These are phyloP conservation scores for Metarhizium guizhouense DNA, from an alignment of 2,329 filamentous ascomycete species.

Conservation along the genomic window DNA sequence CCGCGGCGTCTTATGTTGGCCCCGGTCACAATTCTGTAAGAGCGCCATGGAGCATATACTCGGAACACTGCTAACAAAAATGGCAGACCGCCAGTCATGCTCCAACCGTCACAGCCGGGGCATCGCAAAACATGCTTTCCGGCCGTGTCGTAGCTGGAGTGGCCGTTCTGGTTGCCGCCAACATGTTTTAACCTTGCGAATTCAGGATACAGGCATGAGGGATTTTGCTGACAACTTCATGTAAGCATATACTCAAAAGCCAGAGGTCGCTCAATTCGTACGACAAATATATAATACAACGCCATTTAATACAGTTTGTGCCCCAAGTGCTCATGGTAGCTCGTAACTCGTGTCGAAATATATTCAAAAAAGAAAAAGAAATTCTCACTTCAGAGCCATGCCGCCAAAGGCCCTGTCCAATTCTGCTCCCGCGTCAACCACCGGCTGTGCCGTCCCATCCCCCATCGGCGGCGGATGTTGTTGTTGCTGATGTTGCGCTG, in stretches of 20 bases:
- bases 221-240: neutral
- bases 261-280: neutral
- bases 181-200: constrained; percentile 9
- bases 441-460: constrained; percentile 5
- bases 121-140: constrained; percentile 1
- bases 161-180: constrained; percentile 4
- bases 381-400: constrained; percentile 25
- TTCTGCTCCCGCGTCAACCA: constrained; percentile 42
- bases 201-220: neutral
- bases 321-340: neutral
- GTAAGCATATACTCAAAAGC: neutral
- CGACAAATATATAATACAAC: neutral
- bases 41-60: accelerated
- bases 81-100: constrained; percentile 1
- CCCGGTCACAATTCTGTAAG: neutral
- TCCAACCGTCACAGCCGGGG: constrained; percentile 6
- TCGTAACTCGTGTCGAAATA: neutral
- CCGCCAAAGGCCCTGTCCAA: constrained; percentile 49
- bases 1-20: neutral
- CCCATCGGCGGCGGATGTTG: neutral
- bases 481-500: neutral
- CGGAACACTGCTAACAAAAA: neutral
- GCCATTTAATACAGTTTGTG: neutral
- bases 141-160: constrained; percentile 8
- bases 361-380: neutral